phyloP scores from a whole-genome alignment of 2,329 filamentous ascomycete species.

The Colletotrichum theobromicola region DNA sequence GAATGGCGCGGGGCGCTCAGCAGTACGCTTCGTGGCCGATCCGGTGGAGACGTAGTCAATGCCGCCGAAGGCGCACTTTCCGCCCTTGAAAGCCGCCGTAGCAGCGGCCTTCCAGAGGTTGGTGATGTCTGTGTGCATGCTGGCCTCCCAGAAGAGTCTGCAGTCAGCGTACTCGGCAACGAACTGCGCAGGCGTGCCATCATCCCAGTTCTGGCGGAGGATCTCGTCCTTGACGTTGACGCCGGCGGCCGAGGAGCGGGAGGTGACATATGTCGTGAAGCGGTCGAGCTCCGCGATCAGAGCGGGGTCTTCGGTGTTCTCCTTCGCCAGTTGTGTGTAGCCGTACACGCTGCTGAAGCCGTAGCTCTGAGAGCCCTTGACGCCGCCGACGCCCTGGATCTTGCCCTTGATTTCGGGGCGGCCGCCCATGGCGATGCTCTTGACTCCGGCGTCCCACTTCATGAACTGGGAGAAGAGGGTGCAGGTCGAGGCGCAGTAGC shows the following conservation, averaged over 20 bases:
- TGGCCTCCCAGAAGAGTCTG: slow-evolving; percentile 53
- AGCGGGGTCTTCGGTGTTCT: slow-evolving; percentile 31
- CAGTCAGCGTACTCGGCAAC: slow-evolving; percentile 53
- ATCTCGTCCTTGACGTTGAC: slow-evolving; percentile 46
- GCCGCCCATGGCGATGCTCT: slow-evolving; percentile 1
- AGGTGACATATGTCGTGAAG: slow-evolving; percentile 34
- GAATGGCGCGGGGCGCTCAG: background rate
- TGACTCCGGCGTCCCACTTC: background rate
- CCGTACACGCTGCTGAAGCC: slow-evolving; percentile 31
- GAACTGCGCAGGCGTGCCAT: slow-evolving; percentile 52
- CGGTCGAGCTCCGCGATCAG: slow-evolving; percentile 27
- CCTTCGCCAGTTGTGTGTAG: slow-evolving; percentile 25
- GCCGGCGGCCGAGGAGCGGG: slow-evolving; percentile 34
- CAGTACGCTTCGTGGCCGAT: background rate
- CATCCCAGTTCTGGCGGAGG: slow-evolving; percentile 36
- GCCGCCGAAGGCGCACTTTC: slow-evolving; percentile 34
- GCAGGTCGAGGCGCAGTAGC: slow-evolving; percentile 65
- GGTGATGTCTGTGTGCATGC: slow-evolving; percentile 49
- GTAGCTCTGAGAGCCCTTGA: slow-evolving; percentile 50
- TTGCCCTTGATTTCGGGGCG: slow-evolving; percentile 36
- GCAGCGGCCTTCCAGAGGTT: slow-evolving; percentile 53
- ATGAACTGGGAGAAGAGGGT: slow-evolving; percentile 29
- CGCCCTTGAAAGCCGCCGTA: slow-evolving; percentile 43
- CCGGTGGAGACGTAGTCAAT: background rate
- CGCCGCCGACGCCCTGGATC: slow-evolving; percentile 46